A percentile compares a stretch with the other conserved stretches of the same genome.
Conservation (phyloP, 768 basidiomycete genomes). For the Coprinopsis cinerea region DNA sequence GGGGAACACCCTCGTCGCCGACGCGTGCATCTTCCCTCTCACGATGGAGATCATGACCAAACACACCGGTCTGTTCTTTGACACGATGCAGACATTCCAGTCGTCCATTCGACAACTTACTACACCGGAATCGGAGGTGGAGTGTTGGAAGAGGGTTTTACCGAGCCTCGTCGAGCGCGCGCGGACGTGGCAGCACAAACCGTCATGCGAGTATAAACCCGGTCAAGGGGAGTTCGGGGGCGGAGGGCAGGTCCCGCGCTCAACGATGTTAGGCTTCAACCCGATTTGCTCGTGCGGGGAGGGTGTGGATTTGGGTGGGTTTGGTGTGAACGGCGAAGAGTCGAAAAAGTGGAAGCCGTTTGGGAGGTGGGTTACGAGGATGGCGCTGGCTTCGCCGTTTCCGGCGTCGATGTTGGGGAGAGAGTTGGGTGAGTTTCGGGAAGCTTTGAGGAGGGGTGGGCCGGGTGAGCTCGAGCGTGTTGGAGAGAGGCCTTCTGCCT, state of each 20-base stretch:
- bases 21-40: constrained; percentile 20
- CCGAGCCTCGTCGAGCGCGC: constrained; percentile 48
- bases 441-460: too few species aligned
- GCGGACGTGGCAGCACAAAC: constrained; percentile 42
- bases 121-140: constrained; percentile 27
- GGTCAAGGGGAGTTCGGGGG: too few species aligned
- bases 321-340: not conserved
- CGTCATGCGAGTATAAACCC: constrained; percentile 42
- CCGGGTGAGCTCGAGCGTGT: too few species aligned
- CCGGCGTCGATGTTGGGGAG: constrained; percentile 40
- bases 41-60: not conserved
- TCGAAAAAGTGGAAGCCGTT: constrained; percentile 31
- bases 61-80: not conserved
- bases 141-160: constrained; percentile 45
- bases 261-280: constrained; percentile 25
- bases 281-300: constrained; percentile 50
- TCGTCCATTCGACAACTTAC: constrained; percentile 10
- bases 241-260: constrained; percentile 30
- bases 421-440: too few species aligned
- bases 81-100: too few species aligned
- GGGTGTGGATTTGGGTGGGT: constrained; percentile 37
- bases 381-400: constrained; percentile 49
- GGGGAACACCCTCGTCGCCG: constrained; percentile 43
- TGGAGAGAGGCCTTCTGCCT: too few species aligned
- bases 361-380: constrained; percentile 38